These are phyloP conservation scores for Zymoseptoria passerinii DNA, from an alignment of 2,329 filamentous ascomycete genomes.

Conservation along the genomic window DNA sequence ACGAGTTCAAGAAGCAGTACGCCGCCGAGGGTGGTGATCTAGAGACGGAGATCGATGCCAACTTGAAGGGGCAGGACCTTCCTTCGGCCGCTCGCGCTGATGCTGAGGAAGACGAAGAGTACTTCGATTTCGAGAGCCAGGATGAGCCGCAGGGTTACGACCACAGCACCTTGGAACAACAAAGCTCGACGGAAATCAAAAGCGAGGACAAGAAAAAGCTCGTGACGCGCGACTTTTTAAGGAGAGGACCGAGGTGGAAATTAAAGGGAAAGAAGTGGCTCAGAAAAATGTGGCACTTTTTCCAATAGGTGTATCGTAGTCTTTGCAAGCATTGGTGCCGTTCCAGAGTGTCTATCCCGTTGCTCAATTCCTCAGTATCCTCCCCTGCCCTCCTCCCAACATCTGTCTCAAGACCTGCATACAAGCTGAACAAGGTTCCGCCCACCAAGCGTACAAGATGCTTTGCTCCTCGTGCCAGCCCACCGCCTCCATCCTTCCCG, in stretches of 20 bases:
- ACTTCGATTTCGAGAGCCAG: not conserved
- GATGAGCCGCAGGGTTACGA: not conserved
- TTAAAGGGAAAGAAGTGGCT: not conserved
- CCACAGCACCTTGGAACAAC: not conserved
- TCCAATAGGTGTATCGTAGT: not conserved
- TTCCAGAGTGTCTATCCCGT: not conserved
- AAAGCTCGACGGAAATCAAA: not conserved
- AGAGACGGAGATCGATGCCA: too few relatives aligned
- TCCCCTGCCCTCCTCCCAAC: constrained; percentile 1
- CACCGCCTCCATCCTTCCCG: constrained; percentile 6
- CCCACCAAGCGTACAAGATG: constrained; percentile 4
- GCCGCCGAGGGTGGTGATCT: not conserved
- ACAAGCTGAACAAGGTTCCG: constrained; percentile 3
- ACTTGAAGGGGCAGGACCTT: too few relatives aligned
- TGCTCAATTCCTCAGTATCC: not conserved
- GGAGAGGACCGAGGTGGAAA: not conserved
- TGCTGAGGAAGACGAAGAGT: not conserved
- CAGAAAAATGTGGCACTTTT: not conserved
- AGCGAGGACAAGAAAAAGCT: not conserved
- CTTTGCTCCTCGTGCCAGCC: constrained; percentile 9
- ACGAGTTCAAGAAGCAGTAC: not conserved
- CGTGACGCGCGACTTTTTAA: not conserved
- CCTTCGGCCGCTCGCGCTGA: too few relatives aligned
- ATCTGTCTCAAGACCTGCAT: constrained; percentile 1
- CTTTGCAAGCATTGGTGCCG: not conserved